Percentiles rank a stretch among this genome's conserved stretches.
These are phyloP conservation scores for Exserohilum rostratum DNA, from an alignment of 2,329 filamentous ascomycete species.

Conservation along the genomic window DNA sequence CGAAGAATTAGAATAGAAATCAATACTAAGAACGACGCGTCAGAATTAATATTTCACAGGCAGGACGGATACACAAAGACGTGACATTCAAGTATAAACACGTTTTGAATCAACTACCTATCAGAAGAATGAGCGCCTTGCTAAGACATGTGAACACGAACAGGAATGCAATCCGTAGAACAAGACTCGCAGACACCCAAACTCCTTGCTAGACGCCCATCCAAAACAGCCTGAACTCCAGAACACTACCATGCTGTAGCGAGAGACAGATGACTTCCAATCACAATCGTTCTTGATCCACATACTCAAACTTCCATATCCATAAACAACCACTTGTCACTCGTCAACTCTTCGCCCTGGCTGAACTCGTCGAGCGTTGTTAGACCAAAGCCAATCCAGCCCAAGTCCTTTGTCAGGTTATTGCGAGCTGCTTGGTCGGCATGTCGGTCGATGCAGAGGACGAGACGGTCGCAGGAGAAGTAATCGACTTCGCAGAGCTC, in stretches of 20 bases:
- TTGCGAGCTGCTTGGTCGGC: constrained; percentile 67
- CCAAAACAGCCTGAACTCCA: background rate
- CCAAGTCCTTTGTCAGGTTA: constrained; percentile 77
- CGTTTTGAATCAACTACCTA: constrained; percentile 1
- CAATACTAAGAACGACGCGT: background rate
- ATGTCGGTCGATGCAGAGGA: constrained; percentile 79
- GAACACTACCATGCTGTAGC: constrained; percentile 1
- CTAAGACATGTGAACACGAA: constrained; percentile 4
- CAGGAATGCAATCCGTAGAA: constrained; percentile 1
- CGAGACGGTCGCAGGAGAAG: constrained; percentile 76
- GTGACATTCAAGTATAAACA: background rate
- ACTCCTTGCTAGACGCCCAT: constrained; percentile 4
- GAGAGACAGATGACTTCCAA: background rate
- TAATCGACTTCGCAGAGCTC: constrained; percentile 77
- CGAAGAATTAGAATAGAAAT: background rate
- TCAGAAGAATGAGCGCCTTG: background rate
- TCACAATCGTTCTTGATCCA: background rate
- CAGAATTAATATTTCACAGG: too few relatives aligned
- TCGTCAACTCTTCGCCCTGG: constrained; percentile 64
- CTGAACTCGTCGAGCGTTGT: constrained; percentile 80
- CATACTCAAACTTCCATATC: constrained; percentile 74
- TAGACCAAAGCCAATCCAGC: constrained; percentile 91
- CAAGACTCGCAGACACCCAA: constrained; percentile 1
- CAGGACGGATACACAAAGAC: background rate
- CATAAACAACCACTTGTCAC: constrained; percentile 83